These are phyloP conservation scores for Trichoderma semiorbis DNA, from an alignment of 2,329 filamentous ascomycete genomes.

Conservation along the genomic window DNA sequence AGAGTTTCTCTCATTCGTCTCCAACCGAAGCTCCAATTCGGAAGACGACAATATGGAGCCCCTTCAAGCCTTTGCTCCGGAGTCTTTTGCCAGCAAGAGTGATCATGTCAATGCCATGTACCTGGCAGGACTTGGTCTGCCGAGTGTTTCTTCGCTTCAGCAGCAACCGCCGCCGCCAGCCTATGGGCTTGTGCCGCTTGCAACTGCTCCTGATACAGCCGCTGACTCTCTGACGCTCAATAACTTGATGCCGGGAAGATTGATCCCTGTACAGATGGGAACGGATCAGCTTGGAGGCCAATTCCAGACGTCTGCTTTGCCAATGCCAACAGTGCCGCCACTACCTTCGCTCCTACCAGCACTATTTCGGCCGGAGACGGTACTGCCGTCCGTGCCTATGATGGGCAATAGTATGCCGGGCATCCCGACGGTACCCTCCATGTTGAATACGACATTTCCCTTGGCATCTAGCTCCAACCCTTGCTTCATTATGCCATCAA, in stretches of 20 bases:
- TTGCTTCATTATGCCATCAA: not conserved
- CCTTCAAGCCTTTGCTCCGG: not conserved
- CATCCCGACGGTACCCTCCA: not conserved
- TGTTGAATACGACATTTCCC: not conserved
- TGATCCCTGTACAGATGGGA: not conserved
- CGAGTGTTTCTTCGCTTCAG: not conserved
- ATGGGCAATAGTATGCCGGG: not conserved
- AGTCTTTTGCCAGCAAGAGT: not conserved
- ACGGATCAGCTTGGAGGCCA: conserved; percentile 1
- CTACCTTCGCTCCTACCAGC: not conserved
- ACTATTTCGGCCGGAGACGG: not conserved
- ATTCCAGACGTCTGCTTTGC: not conserved
- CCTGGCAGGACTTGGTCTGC: not conserved
- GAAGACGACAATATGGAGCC: not conserved
- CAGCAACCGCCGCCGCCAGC: not conserved
- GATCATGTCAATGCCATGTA: not conserved
- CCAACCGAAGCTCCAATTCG: not conserved
- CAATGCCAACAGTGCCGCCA: not conserved
- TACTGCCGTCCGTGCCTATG: not conserved
- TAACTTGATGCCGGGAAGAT: not conserved
- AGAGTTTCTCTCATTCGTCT: conserved; percentile 32
- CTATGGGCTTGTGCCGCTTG: not conserved
- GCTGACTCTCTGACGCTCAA: not conserved
- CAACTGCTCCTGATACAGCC: not conserved
- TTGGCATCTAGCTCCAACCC: not conserved